Evolutionary conservation across 306 rosid genomes (phyloP).

Genomic region (Vigna radiata): DNA sequence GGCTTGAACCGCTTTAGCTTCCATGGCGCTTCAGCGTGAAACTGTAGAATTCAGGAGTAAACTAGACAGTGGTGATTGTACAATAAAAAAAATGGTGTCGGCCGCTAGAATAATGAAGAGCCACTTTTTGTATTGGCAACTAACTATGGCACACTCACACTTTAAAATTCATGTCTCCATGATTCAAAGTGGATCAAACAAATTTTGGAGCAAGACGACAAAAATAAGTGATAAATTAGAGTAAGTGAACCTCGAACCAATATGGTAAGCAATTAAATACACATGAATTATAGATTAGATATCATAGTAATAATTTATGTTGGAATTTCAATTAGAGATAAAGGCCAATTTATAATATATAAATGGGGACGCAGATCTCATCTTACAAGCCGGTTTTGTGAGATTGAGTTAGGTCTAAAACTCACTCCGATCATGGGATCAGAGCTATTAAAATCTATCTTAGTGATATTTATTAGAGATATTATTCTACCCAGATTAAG

Average conservation of each 20-base stretch:
- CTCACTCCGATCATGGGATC: no score
- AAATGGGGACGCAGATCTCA: no score
- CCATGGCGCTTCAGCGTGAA: constrained; percentile 52
- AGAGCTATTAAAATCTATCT: no score
- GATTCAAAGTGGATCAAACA: neutral
- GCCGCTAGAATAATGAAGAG: neutral
- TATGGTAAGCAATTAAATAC: neutral
- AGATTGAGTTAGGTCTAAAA: no score
- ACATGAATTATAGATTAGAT: neutral
- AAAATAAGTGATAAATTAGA: neutral
- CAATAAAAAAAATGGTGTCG: neutral
- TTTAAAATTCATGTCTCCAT: neutral
- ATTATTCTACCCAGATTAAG: no score
- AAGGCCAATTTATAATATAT: no score
- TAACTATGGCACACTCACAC: neutral
- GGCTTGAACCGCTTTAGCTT: constrained; percentile 51
- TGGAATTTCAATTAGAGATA: no score
- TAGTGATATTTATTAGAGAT: no score
- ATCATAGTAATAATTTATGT: no score
- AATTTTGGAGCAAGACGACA: constrained; percentile 5
- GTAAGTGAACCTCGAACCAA: neutral
- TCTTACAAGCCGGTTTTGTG: no score
- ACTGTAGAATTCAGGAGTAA: neutral
- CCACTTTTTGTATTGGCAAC: neutral
- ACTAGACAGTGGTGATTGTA: neutral